Percentiles rank a stretch among this genome's conserved stretches.
Conservation (phyloP, 345 rosid genomes). For the Trapa incisa region DNA sequence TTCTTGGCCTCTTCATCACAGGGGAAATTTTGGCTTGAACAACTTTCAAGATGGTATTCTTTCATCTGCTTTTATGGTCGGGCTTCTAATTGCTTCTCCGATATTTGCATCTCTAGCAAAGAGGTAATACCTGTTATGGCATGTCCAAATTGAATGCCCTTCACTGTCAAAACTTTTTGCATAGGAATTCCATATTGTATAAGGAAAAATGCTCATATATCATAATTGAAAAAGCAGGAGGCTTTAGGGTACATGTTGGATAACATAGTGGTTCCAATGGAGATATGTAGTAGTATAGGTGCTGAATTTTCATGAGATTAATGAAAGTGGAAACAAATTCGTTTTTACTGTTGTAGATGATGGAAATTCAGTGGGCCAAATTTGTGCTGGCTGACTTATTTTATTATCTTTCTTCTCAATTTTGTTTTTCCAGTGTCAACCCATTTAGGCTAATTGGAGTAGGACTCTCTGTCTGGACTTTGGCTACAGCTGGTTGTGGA, state of each 20-base stretch:
- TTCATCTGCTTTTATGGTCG: slow-evolving; percentile 98
- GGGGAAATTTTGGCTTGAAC: slow-evolving; percentile 68
- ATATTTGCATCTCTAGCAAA: slow-evolving; percentile 82
- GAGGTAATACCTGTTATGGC: slow-evolving; percentile 27
- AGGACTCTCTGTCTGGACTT: slow-evolving; percentile 88
- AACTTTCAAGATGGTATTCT: slow-evolving; percentile 89
- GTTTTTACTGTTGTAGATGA: no score
- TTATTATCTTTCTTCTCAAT: not conserved
- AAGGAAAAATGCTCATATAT: no score
- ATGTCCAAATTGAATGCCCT: not conserved
- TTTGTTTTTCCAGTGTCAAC: slow-evolving; percentile 39
- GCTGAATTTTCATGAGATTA: not conserved
- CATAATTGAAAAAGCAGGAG: no score
- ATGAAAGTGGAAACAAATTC: not conserved
- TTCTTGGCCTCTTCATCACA: slow-evolving; percentile 16
- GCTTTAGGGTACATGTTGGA: no score
- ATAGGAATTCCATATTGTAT: not conserved
- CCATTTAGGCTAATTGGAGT: slow-evolving; percentile 87
- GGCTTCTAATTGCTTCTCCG: slow-evolving; percentile 84
- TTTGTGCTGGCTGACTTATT: no score
- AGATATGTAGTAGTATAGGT: not conserved
- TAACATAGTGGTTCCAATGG: not conserved
- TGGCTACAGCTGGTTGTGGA: slow-evolving; percentile 72
- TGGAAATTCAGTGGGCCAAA: not conserved
- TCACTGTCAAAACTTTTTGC: not conserved